Evolutionary conservation across 148 eudicot genomes (phyloP).

Genomic region (Cornus florida): DNA sequence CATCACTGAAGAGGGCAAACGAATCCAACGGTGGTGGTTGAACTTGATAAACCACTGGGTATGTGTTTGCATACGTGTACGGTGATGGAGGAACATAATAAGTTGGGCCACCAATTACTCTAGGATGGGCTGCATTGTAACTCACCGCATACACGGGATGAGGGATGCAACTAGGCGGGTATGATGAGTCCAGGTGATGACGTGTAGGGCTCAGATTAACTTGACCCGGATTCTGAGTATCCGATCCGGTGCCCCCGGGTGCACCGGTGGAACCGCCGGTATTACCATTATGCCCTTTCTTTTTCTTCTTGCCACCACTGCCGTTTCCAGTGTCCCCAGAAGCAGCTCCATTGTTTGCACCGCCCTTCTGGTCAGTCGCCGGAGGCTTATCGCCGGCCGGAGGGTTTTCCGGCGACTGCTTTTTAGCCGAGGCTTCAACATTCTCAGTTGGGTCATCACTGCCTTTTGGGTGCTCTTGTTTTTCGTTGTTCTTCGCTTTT

Average conservation of each 20-base stretch:
- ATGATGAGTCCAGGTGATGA: conserved; percentile 22
- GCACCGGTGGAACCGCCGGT: conserved; percentile 18
- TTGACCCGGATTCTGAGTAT: conserved; percentile 9
- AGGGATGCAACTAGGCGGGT: conserved; percentile 24
- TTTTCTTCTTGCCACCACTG: conserved; percentile 49
- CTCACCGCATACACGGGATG: conserved; percentile 39
- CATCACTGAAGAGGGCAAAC: conserved; percentile 69
- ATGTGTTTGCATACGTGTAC: conserved; percentile 23
- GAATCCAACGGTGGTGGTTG: conserved; percentile 31
- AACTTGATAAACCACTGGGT: conserved; percentile 27
- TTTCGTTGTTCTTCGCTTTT: conserved; percentile 24
- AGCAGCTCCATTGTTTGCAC: conserved; percentile 2
- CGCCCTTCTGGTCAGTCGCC: conserved; percentile 3
- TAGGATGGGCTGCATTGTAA: conserved; percentile 46
- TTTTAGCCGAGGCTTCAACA: neutral
- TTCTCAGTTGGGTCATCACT: conserved; percentile 14
- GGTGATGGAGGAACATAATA: conserved; percentile 41
- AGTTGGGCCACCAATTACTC: conserved; percentile 27
- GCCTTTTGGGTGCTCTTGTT: conserved; percentile 23
- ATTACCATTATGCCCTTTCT: conserved; percentile 42
- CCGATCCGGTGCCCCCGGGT: conserved; percentile 26
- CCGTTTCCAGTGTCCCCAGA: conserved; percentile 2
- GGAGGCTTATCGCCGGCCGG: conserved; percentile 10
- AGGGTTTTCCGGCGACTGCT: conserved; percentile 2
- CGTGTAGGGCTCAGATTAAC: conserved; percentile 39